Evolutionary conservation across 345 rosid genomes (phyloP).

Genomic region (Raphanus sativus): DNA sequence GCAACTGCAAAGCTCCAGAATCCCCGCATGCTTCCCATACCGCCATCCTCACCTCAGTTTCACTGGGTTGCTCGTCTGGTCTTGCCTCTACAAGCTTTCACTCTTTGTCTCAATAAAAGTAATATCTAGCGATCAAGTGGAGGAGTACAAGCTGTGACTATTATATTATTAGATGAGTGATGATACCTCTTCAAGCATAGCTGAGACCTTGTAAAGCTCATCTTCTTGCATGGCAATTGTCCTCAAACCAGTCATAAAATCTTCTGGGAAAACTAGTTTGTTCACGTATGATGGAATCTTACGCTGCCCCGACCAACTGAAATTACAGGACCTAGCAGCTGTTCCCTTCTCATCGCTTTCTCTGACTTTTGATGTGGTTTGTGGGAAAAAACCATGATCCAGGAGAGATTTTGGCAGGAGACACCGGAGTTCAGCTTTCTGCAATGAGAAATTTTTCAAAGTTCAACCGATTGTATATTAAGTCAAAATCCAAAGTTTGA

Average conservation of each 20-base stretch:
- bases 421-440: conserved; percentile 83
- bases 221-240: conserved; percentile 80
- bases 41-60: conserved; percentile 81
- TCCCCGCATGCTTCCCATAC: conserved; percentile 95
- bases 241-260: conserved; percentile 75
- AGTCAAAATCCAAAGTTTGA: not conserved
- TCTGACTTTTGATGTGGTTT: conserved; percentile 39
- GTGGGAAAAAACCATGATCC: conserved; percentile 63
- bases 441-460: conserved; percentile 6
- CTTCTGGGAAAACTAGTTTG: conserved; percentile 82
- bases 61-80: conserved; percentile 65
- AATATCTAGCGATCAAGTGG: conserved; percentile 1
- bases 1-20: conserved; percentile 89
- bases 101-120: conserved; percentile 1
- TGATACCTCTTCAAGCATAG: conserved; percentile 79
- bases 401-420: conserved; percentile 71
- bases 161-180: conserved; percentile 18
- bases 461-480: not conserved
- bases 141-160: not conserved
- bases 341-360: conserved; percentile 25
- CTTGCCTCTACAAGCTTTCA: conserved; percentile 66
- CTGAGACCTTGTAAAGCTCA: conserved; percentile 64
- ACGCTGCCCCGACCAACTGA: conserved; percentile 95
- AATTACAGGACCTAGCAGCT: conserved; percentile 44
- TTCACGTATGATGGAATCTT: conserved; percentile 63